phyloP scores from a whole-genome alignment of 306 rosid species.

The Senna siamea region DNA sequence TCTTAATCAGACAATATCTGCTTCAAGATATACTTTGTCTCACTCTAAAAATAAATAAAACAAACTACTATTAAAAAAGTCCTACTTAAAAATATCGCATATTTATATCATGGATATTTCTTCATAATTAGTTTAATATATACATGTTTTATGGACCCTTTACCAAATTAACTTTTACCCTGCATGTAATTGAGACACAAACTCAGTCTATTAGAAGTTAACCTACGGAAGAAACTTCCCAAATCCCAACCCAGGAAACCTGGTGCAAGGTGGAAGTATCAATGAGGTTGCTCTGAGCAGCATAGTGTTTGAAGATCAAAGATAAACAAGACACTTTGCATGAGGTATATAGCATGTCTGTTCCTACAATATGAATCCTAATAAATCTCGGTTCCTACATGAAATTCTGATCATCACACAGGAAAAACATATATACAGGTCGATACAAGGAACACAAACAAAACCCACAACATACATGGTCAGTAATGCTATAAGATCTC shows the following conservation, averaged over 20 bases:
- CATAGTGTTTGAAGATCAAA: not conserved
- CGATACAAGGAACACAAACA: constrained; percentile 46
- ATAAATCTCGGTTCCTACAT: constrained; percentile 43
- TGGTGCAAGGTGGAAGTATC: not conserved
- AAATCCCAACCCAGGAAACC: not conserved
- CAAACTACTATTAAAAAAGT: no score
- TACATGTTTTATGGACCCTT: no score
- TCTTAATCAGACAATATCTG: no score
- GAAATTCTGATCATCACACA: constrained; percentile 42
- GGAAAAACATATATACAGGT: constrained; percentile 49
- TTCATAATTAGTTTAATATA: no score
- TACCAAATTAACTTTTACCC: no score
- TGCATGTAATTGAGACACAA: no score
- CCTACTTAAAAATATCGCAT: no score
- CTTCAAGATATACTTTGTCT: no score
- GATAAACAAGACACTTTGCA: constrained; percentile 27
- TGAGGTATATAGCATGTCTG: constrained; percentile 18
- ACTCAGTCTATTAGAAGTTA: no score
- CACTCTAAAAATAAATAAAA: no score
- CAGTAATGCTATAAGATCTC: constrained; percentile 46
- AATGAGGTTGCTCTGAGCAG: not conserved
- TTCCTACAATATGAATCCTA: constrained; percentile 40
- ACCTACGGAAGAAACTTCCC: not conserved
- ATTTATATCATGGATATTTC: no score
- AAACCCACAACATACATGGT: constrained; percentile 48